A percentile compares a stretch with the other conserved stretches of the same genome.
These are phyloP conservation scores for Cryptosporidium sp. DNA, from an alignment of 169 alveolate genomes.

Conservation along the genomic window DNA sequence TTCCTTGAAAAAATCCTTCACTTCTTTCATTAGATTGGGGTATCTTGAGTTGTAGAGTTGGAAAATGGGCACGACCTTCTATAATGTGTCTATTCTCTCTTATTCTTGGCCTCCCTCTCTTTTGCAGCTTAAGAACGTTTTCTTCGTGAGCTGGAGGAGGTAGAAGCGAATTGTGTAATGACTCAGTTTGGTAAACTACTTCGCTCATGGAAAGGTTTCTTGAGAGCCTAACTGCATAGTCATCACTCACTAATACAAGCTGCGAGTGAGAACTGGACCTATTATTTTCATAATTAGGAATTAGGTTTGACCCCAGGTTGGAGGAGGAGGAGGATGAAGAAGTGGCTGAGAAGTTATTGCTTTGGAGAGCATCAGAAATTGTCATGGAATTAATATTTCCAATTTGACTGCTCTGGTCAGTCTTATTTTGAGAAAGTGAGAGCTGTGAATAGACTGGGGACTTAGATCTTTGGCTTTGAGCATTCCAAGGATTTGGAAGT, in stretches of 20 bases:
- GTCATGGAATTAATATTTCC: neutral
- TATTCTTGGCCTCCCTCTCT: constrained; percentile 25
- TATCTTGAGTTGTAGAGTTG: constrained; percentile 1
- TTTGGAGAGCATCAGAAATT: neutral
- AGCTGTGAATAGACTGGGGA: neutral
- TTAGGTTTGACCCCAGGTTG: neutral
- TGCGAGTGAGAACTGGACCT: constrained; percentile 52
- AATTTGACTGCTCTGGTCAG: neutral
- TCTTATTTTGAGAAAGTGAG: neutral
- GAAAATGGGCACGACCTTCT: neutral
- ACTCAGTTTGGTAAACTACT: constrained; percentile 74
- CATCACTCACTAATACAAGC: constrained; percentile 53
- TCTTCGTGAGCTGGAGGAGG: constrained; percentile 75
- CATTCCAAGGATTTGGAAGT: constrained; percentile 34
- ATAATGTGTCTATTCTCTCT: constrained; percentile 21
- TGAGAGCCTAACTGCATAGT: constrained; percentile 65
- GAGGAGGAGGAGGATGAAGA: constrained; percentile 23
- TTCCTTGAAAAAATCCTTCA: neutral
- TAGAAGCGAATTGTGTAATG: constrained; percentile 46
- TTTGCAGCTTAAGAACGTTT: constrained; percentile 47
- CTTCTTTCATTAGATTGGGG: neutral
- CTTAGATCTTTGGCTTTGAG: constrained; percentile 14
- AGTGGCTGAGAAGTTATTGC: neutral
- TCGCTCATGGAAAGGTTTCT: constrained; percentile 74
- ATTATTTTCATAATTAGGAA: constrained; percentile 2